Conservation (phyloP, 805 yeast genomes). For the Pichia scutulata region DNA sequence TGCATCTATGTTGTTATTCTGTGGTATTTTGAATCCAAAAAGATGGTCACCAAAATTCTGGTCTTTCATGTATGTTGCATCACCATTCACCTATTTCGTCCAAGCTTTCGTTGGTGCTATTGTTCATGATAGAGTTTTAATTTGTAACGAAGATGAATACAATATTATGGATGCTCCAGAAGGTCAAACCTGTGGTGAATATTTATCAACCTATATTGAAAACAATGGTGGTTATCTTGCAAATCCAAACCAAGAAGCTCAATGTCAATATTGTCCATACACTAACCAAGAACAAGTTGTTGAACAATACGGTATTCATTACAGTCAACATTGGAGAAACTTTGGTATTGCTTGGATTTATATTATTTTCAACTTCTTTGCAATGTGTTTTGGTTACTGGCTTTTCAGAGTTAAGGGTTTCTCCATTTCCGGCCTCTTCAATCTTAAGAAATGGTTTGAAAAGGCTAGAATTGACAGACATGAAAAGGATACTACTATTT, state of each 20-base stretch:
- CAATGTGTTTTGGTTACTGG: constrained; percentile 33
- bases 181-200: constrained; percentile 61
- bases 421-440: constrained; percentile 27
- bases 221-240: constrained; percentile 46
- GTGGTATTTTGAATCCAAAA: constrained; percentile 59
- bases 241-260: constrained; percentile 39
- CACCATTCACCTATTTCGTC: constrained; percentile 65
- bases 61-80: constrained; percentile 69
- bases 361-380: constrained; percentile 42
- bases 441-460: constrained; percentile 34
- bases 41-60: constrained; percentile 66
- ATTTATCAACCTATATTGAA: constrained; percentile 35
- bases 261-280: constrained; percentile 44
- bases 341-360: constrained; percentile 55
- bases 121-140: constrained; percentile 42
- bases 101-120: constrained; percentile 46
- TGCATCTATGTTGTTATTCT: constrained; percentile 53
- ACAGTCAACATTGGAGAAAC: constrained; percentile 53
- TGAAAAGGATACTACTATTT: constrained; percentile 38
- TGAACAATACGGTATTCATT: constrained; percentile 35
- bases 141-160: constrained; percentile 42
- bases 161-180: constrained; percentile 45
- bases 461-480: constrained; percentile 40
- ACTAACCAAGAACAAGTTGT: constrained; percentile 39
- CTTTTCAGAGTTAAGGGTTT: constrained; percentile 31